Evolutionary conservation across 352 stramenopile species (phyloP).

Genomic region (Phytophthora hibernalis): DNA sequence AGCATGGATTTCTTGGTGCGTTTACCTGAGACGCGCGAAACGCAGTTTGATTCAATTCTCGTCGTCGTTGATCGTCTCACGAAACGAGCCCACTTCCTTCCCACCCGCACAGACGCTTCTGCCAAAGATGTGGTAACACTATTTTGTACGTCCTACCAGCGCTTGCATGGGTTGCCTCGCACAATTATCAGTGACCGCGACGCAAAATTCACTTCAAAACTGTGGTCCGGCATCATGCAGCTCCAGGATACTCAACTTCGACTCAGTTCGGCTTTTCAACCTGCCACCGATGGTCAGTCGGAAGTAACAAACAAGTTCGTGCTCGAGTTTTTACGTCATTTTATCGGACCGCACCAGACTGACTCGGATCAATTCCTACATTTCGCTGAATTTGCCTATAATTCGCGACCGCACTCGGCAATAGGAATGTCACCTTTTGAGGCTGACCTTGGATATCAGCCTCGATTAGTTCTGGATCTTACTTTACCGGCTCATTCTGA

Average conservation of each 20-base stretch:
- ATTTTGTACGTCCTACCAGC: not conserved
- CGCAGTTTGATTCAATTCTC: not conserved
- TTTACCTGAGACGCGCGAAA: not conserved
- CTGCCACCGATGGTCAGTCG: not conserved
- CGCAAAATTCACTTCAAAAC: not conserved
- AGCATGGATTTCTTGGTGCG: not conserved
- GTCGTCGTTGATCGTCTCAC: not conserved
- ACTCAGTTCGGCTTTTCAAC: not conserved
- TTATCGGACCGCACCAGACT: not conserved
- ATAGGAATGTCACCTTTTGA: not conserved
- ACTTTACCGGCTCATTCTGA: not conserved
- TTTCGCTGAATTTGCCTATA: no score
- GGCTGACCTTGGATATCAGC: not conserved
- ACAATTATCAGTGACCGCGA: not conserved
- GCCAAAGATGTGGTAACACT: not conserved
- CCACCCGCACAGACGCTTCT: not conserved
- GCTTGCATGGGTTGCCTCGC: not conserved
- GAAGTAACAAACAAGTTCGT: not conserved
- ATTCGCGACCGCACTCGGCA: not conserved
- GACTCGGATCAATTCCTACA: not conserved
- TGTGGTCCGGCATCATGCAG: not conserved
- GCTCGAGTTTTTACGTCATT: not conserved
- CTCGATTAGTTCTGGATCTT: not conserved
- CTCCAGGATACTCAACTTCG: not conserved
- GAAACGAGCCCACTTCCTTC: not conserved